These are phyloP conservation scores for Aspergillus melleus DNA, from an alignment of 2,329 filamentous ascomycete species.

Conservation along the genomic window DNA sequence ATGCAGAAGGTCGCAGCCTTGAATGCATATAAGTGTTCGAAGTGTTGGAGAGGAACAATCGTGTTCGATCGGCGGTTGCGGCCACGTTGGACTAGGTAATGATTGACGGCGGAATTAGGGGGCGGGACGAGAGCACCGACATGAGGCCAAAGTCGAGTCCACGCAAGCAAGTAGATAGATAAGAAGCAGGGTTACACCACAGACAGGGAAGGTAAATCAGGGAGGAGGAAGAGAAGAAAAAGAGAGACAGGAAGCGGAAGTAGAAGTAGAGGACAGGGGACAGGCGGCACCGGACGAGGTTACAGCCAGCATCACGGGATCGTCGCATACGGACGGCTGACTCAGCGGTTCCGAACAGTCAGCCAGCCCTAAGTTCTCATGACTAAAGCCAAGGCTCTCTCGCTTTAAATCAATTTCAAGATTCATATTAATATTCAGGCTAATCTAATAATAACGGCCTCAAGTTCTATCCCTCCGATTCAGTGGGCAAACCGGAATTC, in stretches of 20 bases:
- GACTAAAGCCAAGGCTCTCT: neutral
- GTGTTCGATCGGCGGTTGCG: neutral
- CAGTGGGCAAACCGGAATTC: slow-evolving; percentile 39
- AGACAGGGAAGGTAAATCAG: neutral
- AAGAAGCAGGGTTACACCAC: neutral
- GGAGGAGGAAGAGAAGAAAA: neutral
- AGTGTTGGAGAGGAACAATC: neutral
- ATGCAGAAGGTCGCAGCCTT: neutral
- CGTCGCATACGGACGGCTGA: neutral
- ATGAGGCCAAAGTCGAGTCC: neutral
- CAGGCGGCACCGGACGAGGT: neutral
- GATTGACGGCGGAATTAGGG: neutral
- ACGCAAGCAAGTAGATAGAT: neutral
- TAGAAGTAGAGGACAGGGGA: neutral
- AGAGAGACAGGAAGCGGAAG: neutral
- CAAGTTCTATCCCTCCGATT: neutral
- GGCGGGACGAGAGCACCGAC: neutral
- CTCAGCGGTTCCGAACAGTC: neutral
- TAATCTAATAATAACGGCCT: too few species aligned
- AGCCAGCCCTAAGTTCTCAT: neutral
- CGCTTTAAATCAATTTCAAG: too few species aligned
- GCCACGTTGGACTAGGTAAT: neutral
- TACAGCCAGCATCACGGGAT: neutral
- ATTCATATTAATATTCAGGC: too few species aligned
- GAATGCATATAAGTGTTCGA: neutral